Percentiles rank a stretch among this genome's conserved stretches.
These are phyloP conservation scores for Coemansia guatemalensis DNA, from an alignment of 192 early-diverging fungal genomes.

Conservation along the genomic window DNA sequence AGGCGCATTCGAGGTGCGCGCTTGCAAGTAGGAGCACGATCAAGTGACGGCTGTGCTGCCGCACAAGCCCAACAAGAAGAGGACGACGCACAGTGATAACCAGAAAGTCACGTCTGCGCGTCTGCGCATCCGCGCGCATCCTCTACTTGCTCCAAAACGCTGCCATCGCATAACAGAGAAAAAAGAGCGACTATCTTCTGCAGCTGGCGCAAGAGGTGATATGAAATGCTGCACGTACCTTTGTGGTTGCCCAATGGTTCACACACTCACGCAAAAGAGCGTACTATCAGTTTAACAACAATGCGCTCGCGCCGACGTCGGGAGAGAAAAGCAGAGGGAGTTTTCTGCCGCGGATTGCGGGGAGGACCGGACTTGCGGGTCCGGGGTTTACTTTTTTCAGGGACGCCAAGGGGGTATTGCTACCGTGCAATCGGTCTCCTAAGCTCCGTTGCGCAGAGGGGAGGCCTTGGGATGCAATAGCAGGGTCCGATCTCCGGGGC, in stretches of 20 bases:
- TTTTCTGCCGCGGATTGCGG: neutral
- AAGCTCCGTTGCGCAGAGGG: neutral
- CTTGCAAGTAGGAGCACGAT: neutral
- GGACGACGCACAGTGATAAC: neutral
- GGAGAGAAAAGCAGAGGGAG: neutral
- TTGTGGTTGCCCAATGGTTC: neutral
- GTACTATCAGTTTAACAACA: neutral
- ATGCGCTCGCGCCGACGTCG: neutral
- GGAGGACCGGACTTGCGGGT: neutral
- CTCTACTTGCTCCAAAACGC: neutral
- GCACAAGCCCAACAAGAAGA: neutral
- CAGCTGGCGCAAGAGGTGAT: neutral
- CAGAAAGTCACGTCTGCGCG: conserved; percentile 1
- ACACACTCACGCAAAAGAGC: neutral
- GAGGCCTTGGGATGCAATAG: neutral
- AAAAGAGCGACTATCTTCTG: neutral
- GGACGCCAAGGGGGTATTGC: neutral
- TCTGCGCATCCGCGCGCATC: neutral
- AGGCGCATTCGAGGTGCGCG: neutral
- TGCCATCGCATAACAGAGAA: neutral
- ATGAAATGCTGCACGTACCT: neutral
- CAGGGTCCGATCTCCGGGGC: neutral
- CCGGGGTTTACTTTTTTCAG: neutral
- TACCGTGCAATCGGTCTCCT: neutral
- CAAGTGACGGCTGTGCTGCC: neutral